Conservation (phyloP, 768 basidiomycete genomes). For the Podaxis sp. region DNA sequence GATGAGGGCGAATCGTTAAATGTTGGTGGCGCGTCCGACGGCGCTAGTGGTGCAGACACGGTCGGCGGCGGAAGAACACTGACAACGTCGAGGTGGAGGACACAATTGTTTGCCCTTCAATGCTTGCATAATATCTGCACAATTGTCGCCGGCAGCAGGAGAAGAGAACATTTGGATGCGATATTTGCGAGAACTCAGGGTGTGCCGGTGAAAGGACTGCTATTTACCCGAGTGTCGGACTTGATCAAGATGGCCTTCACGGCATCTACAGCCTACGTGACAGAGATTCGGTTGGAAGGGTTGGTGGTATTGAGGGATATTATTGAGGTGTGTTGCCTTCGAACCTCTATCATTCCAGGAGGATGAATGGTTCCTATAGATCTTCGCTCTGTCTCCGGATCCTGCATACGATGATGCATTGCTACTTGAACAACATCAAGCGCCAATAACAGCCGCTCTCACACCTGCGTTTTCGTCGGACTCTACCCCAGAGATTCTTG, state of each 20-base stretch:
- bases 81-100: slow-evolving; percentile 87
- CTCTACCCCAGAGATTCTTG: slow-evolving; percentile 92
- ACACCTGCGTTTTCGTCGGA: slow-evolving; percentile 96
- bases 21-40: slow-evolving; percentile 46
- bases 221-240: slow-evolving; percentile 87
- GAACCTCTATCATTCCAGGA: neutral
- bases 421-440: slow-evolving; percentile 95
- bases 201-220: slow-evolving; percentile 51
- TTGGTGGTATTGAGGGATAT: slow-evolving; percentile 87
- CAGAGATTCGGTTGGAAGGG: slow-evolving; percentile 91
- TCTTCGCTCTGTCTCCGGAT: slow-evolving; percentile 84
- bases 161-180: slow-evolving; percentile 83
- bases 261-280: slow-evolving; percentile 94
- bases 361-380: slow-evolving; percentile 41
- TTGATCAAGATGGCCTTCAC: slow-evolving; percentile 98
- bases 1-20: slow-evolving; percentile 95
- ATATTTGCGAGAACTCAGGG: slow-evolving; percentile 63
- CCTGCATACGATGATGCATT: slow-evolving; percentile 90
- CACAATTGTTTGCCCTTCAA: slow-evolving; percentile 90
- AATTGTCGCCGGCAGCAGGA: slow-evolving; percentile 68
- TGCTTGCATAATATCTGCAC: slow-evolving; percentile 89
- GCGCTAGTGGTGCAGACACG: slow-evolving; percentile 11
- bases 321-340: slow-evolving; percentile 61
- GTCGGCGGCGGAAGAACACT: slow-evolving; percentile 36
- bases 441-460: slow-evolving; percentile 94